Evolutionary conservation across 495 filamentous ascomycete genomes (phyloP).

Genomic region (Trypethelium eluteriae): DNA sequence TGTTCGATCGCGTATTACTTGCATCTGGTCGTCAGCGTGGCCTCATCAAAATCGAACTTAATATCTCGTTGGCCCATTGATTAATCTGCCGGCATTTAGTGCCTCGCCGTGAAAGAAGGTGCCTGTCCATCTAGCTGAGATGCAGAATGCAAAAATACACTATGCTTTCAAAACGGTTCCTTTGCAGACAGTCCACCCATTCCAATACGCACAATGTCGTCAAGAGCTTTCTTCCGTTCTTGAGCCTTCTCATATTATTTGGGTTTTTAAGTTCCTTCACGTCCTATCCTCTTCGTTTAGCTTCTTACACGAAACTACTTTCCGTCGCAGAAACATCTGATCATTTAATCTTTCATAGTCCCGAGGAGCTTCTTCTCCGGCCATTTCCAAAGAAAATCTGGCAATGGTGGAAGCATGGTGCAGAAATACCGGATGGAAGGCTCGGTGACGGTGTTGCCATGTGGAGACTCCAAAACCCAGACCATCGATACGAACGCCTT

Average conservation of each 20-base stretch:
- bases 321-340: background rate
- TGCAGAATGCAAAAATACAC: background rate
- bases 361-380: background rate
- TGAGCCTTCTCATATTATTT: background rate
- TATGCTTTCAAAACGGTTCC: background rate
- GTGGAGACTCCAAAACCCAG: background rate
- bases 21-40: too few relatives aligned
- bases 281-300: background rate
- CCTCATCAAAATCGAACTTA: too few relatives aligned
- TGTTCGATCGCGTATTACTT: too few relatives aligned
- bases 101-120: too few relatives aligned
- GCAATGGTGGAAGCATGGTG: background rate
- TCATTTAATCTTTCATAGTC: background rate
- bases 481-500: background rate
- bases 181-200: background rate
- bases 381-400: constrained; percentile 1
- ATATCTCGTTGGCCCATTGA: too few relatives aligned
- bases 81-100: too few relatives aligned
- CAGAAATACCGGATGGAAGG: background rate
- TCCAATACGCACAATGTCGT: background rate
- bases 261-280: background rate
- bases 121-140: too few relatives aligned
- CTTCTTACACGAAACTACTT: background rate
- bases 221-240: background rate
- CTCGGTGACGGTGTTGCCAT: background rate